Conservation (phyloP, 176 grass and related monocot genomes). For the Oryza punctata region DNA sequence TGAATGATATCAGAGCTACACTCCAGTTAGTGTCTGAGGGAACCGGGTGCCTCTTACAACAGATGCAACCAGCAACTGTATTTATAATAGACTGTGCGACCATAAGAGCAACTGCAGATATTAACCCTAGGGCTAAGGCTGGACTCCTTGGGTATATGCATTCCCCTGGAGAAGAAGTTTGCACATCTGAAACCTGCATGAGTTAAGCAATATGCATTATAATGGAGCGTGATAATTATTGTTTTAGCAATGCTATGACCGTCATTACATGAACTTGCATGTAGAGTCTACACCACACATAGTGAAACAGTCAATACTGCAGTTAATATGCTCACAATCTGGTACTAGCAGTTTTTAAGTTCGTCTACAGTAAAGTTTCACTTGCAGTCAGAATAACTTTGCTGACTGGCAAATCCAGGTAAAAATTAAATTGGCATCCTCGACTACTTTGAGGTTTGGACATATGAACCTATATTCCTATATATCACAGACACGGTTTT, state of each 20-base stretch:
- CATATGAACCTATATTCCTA: neutral
- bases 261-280: neutral
- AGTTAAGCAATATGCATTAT: neutral
- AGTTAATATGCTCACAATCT: too few species aligned
- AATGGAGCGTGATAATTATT: neutral
- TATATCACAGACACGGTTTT: neutral
- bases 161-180: constrained; percentile 39
- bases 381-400: neutral
- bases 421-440: constrained; percentile 1
- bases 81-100: constrained; percentile 80
- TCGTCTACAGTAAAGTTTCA: neutral
- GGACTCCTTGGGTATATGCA: constrained; percentile 90
- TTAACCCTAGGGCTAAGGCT: constrained; percentile 72
- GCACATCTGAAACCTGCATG: constrained; percentile 73
- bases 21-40: constrained; percentile 92
- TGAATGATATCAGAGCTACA: constrained; percentile 84
- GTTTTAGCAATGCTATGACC: neutral
- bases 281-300: neutral
- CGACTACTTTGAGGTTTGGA: too few species aligned
- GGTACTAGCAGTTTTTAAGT: too few species aligned
- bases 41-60: constrained; percentile 85
- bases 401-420: neutral
- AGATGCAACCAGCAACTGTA: constrained; percentile 87
- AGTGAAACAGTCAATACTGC: neutral
- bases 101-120: constrained; percentile 74